phyloP scores from a whole-genome alignment of 148 eudicot species.

The Heliosperma pusillum region DNA sequence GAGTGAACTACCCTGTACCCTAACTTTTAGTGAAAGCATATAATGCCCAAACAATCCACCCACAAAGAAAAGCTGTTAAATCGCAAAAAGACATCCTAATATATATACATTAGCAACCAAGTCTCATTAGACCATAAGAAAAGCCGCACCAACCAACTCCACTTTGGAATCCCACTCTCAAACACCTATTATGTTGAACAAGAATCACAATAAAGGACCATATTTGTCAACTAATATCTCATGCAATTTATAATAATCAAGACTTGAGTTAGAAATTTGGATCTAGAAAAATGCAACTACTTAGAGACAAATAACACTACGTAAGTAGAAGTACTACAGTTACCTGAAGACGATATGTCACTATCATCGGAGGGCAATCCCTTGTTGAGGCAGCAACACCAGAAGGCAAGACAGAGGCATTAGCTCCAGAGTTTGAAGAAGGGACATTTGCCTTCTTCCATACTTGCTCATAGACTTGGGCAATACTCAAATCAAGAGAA shows the following conservation, averaged over 20 bases:
- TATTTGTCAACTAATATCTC: background rate
- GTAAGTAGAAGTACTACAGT: slow-evolving; percentile 17
- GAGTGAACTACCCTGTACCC: background rate
- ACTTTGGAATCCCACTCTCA: background rate
- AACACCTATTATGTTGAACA: background rate
- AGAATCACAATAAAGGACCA: background rate
- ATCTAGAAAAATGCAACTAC: background rate
- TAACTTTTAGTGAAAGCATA: background rate
- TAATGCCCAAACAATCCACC: background rate
- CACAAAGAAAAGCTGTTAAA: background rate
- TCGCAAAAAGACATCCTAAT: background rate
- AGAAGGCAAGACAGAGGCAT: slow-evolving; percentile 50
- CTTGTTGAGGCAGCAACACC: slow-evolving; percentile 51
- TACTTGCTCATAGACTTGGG: slow-evolving; percentile 91
- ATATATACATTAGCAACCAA: background rate
- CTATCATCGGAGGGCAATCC: slow-evolving; percentile 94
- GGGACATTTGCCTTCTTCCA: slow-evolving; percentile 91
- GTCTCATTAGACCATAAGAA: slow-evolving; percentile 6
- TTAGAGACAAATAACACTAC: background rate
- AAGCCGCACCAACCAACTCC: slow-evolving; percentile 4
- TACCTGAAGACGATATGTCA: slow-evolving; percentile 99
- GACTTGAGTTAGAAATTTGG: background rate
- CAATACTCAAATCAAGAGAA: slow-evolving; percentile 88
- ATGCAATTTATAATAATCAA: background rate
- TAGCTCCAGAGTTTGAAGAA: slow-evolving; percentile 49